Conservation (phyloP, 257 asterid genomes). For the Datura wrightii region DNA sequence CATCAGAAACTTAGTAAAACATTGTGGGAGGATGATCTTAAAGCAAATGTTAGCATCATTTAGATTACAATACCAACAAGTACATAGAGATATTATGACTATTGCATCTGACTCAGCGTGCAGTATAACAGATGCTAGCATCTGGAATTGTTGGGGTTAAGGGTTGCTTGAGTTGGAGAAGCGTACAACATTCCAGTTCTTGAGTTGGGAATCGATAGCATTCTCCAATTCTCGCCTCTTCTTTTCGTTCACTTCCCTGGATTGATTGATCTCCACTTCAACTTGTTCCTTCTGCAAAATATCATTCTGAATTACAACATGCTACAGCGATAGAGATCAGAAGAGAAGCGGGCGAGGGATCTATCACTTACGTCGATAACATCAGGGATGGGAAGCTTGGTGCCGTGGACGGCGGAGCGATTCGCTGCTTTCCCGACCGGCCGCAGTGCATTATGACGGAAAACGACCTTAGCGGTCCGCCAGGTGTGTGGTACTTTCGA, state of each 20-base stretch:
- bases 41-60: neutral
- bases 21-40: neutral
- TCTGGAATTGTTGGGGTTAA: neutral
- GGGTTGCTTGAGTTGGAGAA: constrained; percentile 10
- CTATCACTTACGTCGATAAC: constrained; percentile 42
- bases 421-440: constrained; percentile 56
- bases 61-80: neutral
- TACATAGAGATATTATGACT: neutral
- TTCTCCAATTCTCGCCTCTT: constrained; percentile 53
- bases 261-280: constrained; percentile 42
- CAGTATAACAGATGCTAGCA: neutral
- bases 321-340: neutral
- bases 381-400: constrained; percentile 60
- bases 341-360: neutral
- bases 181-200: constrained; percentile 46
- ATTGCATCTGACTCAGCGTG: neutral
- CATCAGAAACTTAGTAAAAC: neutral
- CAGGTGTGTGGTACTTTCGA: constrained; percentile 17
- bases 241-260: constrained; percentile 43
- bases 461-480: neutral
- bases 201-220: constrained; percentile 55
- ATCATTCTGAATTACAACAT: neutral
- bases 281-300: constrained; percentile 44
- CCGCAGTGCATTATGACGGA: constrained; percentile 37
- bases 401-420: constrained; percentile 72